Percentiles rank a stretch among this genome's conserved stretches.
Conservation (phyloP, 1,139 yeast genomes). For the Blastobotrys persicus region DNA sequence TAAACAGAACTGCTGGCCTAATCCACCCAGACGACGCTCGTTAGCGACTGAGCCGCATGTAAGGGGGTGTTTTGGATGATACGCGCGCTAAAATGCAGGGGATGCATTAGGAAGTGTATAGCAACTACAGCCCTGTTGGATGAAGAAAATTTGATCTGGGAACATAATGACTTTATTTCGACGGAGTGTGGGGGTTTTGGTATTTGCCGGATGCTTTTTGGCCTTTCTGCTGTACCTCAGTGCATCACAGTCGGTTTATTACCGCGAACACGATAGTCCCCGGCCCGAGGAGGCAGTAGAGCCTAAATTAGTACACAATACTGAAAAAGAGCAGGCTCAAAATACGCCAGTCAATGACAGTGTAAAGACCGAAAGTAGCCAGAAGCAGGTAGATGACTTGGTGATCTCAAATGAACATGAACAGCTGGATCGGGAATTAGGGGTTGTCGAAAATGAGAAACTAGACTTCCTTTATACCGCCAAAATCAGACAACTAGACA, state of each 20-base stretch:
- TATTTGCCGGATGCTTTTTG: not conserved
- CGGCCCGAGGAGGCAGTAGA: no score
- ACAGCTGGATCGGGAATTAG: not conserved
- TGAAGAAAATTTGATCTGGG: not conserved
- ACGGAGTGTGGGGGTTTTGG: not conserved
- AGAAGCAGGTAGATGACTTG: conserved; percentile 1
- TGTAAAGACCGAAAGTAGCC: not conserved
- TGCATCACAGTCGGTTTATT: not conserved
- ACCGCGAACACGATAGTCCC: no score
- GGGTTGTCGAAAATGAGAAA: not conserved
- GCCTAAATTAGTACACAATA: no score
- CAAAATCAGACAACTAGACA: conserved; percentile 1
- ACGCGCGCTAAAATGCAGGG: not conserved
- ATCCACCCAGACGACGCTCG: no score
- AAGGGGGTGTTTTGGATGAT: not conserved
- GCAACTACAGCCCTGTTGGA: not conserved
- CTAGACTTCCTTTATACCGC: not conserved
- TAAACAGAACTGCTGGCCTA: no score
- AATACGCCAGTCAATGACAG: not conserved
- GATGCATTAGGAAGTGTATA: not conserved
- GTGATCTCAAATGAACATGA: conserved; percentile 10
- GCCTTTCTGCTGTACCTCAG: not conserved
- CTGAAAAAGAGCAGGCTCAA: not conserved
- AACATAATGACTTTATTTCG: not conserved
- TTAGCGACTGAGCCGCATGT: not conserved